Evolutionary conservation across 768 basidiomycete species (phyloP).

Genomic region (Panellus pusillus): DNA sequence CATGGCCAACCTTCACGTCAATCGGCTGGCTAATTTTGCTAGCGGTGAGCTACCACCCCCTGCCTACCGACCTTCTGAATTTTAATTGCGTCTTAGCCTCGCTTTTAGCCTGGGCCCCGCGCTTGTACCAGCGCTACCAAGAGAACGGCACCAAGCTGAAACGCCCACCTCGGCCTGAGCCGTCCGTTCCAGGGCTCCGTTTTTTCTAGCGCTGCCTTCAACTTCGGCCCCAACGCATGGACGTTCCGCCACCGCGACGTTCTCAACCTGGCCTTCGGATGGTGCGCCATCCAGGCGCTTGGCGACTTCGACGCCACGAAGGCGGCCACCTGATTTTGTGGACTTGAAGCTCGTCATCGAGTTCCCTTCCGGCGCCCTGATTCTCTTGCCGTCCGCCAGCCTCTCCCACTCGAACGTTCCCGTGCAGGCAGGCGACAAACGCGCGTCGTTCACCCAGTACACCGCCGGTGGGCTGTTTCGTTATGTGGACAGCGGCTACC

Average conservation of each 20-base stretch:
- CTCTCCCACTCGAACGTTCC: constrained; percentile 27
- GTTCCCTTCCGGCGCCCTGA: constrained; percentile 25
- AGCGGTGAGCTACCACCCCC: constrained; percentile 1
- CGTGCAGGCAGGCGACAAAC: constrained; percentile 14
- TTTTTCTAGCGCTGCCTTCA: constrained; percentile 29
- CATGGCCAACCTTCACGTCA: background rate
- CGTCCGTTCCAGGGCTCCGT: background rate
- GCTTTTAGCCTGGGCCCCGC: constrained; percentile 13
- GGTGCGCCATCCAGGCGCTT: constrained; percentile 31
- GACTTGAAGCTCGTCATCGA: constrained; percentile 27
- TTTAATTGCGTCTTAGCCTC: background rate
- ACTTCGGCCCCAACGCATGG: constrained; percentile 24
- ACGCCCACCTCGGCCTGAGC: background rate
- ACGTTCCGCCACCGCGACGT: constrained; percentile 27
- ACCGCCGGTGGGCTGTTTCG: constrained; percentile 20
- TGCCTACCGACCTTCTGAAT: no score
- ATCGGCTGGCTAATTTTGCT: constrained; percentile 13
- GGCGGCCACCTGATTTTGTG: constrained; percentile 34
- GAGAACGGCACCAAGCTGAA: background rate
- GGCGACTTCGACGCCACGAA: constrained; percentile 28
- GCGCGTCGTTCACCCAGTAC: constrained; percentile 29
- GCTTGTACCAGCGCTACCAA: constrained; percentile 10
- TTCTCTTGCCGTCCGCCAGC: constrained; percentile 31
- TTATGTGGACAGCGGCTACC: no score
- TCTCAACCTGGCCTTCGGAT: constrained; percentile 30